A percentile compares a stretch with the other conserved stretches of the same genome.
phyloP scores from a whole-genome alignment of 2,329 filamentous ascomycete genomes.

The Gaeumannomyces tritici region DNA sequence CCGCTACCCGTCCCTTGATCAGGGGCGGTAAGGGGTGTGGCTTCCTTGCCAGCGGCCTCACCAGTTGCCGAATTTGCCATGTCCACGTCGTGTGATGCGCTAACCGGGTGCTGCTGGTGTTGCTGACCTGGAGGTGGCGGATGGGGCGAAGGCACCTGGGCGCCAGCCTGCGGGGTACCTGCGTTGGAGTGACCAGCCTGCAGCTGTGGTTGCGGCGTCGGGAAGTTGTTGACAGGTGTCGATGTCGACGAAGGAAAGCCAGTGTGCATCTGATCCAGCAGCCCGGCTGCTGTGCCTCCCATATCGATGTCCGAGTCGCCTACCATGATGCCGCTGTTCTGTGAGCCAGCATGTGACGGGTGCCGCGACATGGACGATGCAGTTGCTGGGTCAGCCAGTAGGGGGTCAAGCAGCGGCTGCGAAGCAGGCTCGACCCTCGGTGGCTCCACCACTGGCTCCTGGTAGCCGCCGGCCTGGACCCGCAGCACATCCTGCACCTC shows the following conservation, averaged over 20 bases:
- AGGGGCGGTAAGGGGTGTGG: conserved; percentile 30
- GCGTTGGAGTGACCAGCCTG: conserved; percentile 46
- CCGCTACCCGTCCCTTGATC: conserved; percentile 43
- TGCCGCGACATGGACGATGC: conserved; percentile 36
- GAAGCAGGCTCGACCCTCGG: conserved; percentile 40
- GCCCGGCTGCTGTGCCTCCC: conserved; percentile 52
- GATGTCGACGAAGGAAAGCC: conserved; percentile 45
- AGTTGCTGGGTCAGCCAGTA: conserved; percentile 9
- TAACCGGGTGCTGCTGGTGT: conserved; percentile 14
- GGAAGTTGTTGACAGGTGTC: conserved; percentile 51
- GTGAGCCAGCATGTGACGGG: conserved; percentile 44
- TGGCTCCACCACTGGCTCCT: conserved; percentile 47
- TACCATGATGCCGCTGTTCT: conserved; percentile 43
- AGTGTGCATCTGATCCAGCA: conserved; percentile 61
- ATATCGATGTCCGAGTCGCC: conserved; percentile 56
- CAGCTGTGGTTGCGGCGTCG: conserved; percentile 50
- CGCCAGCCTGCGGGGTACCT: conserved; percentile 41
- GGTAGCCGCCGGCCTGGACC: conserved; percentile 68
- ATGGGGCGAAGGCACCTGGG: conserved; percentile 35
- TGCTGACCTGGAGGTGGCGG: conserved; percentile 13
- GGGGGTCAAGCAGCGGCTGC: conserved; percentile 14
- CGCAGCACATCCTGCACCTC: conserved; percentile 57
- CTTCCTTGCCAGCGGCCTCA: conserved; percentile 14
- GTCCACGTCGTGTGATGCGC: conserved; percentile 31
- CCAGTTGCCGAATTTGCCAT: conserved; percentile 45